Conservation (phyloP, 306 rosid genomes). For the Astragalus glycyphyllos region DNA sequence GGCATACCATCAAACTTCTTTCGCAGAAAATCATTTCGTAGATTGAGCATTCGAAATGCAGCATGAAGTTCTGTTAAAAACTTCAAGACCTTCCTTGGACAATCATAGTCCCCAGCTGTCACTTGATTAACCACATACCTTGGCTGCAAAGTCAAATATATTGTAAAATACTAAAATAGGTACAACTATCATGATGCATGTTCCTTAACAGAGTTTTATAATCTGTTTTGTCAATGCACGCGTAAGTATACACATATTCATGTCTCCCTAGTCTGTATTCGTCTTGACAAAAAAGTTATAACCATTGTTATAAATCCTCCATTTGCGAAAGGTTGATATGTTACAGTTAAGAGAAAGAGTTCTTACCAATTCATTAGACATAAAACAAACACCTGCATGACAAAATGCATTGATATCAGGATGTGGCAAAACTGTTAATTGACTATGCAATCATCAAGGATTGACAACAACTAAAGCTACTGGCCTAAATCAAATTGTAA, state of each 20-base stretch:
- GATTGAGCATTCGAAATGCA: conserved; percentile 93
- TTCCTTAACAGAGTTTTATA: conserved; percentile 26
- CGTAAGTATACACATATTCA: background rate
- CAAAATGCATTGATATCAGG: conserved; percentile 47
- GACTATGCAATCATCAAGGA: conserved; percentile 16
- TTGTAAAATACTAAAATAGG: conserved; percentile 36
- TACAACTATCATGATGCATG: conserved; percentile 6
- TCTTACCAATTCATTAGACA: conserved; percentile 97
- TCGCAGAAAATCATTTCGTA: conserved; percentile 92
- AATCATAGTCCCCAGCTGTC: conserved; percentile 91
- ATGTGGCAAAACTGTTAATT: conserved; percentile 10
- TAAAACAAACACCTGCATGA: conserved; percentile 85
- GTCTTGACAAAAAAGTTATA: background rate
- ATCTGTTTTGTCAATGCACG: background rate
- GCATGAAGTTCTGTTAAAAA: conserved; percentile 92
- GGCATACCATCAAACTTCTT: conserved; percentile 88
- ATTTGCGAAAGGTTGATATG: conserved; percentile 13
- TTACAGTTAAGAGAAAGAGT: conserved; percentile 16
- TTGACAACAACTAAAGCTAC: conserved; percentile 13
- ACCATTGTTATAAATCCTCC: conserved; percentile 16
- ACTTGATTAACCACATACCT: conserved; percentile 98
- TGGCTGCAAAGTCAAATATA: conserved; percentile 67
- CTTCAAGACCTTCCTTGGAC: conserved; percentile 88
- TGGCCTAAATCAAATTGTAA: conserved; percentile 23
- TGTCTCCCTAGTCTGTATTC: conserved; percentile 20